Percentiles rank a stretch among this genome's conserved stretches.
Conservation (phyloP, 371 early-diverging fungal genomes). For the Actinomortierella wolfii region DNA sequence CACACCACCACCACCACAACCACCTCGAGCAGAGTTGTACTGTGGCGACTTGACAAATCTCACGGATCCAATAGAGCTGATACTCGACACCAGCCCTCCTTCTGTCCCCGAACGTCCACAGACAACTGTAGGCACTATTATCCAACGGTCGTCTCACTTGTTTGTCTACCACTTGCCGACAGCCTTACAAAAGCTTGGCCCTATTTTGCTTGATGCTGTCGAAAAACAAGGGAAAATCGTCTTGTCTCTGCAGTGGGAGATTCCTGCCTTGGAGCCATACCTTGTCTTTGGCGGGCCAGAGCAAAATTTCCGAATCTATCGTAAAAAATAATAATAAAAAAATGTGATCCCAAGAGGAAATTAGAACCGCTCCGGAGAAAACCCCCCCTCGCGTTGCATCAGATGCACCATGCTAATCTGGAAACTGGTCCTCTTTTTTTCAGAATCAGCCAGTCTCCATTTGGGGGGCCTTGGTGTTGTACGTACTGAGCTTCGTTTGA, state of each 20-base stretch:
- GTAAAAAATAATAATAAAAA: too few relatives aligned
- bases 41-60: conserved; percentile 22
- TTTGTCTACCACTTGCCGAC: conserved; percentile 35
- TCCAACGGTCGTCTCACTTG: conserved; percentile 20
- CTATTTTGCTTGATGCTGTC: conserved; percentile 15
- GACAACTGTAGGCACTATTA: conserved; percentile 8
- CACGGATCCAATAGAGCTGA: conserved; percentile 9
- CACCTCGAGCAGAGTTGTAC: conserved; percentile 25
- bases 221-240: conserved; percentile 15
- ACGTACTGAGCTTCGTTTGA: too few relatives aligned
- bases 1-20: background rate
- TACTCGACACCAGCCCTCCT: conserved; percentile 11
- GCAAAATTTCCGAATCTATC: conserved; percentile 23
- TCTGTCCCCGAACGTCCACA: background rate
- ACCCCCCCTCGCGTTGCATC: too few relatives aligned
- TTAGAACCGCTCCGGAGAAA: too few relatives aligned
- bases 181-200: conserved; percentile 19
- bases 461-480: too few relatives aligned
- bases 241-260: conserved; percentile 36
- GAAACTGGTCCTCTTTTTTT: too few relatives aligned
- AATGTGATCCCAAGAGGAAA: too few relatives aligned
- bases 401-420: too few relatives aligned
- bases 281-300: conserved; percentile 9
- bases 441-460: too few relatives aligned
- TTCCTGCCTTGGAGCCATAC: conserved; percentile 19